Base-by-base conservation (phyloP, 78 protist species). In the Tieghemostelium lacteum region DNA sequence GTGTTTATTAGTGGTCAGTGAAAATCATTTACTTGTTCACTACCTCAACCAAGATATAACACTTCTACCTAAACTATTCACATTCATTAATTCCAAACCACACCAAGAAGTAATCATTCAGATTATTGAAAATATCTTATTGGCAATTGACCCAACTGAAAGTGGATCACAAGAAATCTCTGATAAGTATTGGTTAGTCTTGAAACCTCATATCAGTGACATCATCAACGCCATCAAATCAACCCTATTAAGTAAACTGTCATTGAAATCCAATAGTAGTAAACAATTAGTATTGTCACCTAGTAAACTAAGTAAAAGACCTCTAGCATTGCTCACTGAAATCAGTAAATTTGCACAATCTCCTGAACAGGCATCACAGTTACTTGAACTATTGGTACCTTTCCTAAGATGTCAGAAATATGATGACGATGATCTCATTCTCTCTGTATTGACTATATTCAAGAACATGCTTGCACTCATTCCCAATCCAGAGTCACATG, bases 321-420 rank as follows among this genome's bases (percentile, higher is more conserved):
- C 66, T 29, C 20, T 83, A 3, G 39, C 65, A 33, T 60, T 83
- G 28, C 50, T 83, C 26, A 52, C 78, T 12, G 91, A 83, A 42
- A 7, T 83, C 19, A 33, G 63, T 24, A 49, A 42, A 33, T 83
- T 54, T 69, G 78, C 80, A 8, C 29, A 60, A 45, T 40, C 63
- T 1, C 24, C 61, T 0, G 72, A 83, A 4, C 91, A 83, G 60
- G 67, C 91, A 0, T 45, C 55, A 31, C 54, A 69, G 10, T 8
- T 83, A 26, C 29, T 83, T 12, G 91, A 83, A n/a, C 65, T 83
- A 2, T 61, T 83, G 26, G 26, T 83, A 29, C 91, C 76, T 36
- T 83, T 69, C 91, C 75, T 66, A 50, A 66, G 52, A 24, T 50
- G 24, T 19, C 54, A 33, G 29, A 78, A 78, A 60, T 24, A 61